Evolutionary conservation across 2,329 filamentous ascomycete species (phyloP).

Genomic region (Chaetomiaceae sp.): DNA sequence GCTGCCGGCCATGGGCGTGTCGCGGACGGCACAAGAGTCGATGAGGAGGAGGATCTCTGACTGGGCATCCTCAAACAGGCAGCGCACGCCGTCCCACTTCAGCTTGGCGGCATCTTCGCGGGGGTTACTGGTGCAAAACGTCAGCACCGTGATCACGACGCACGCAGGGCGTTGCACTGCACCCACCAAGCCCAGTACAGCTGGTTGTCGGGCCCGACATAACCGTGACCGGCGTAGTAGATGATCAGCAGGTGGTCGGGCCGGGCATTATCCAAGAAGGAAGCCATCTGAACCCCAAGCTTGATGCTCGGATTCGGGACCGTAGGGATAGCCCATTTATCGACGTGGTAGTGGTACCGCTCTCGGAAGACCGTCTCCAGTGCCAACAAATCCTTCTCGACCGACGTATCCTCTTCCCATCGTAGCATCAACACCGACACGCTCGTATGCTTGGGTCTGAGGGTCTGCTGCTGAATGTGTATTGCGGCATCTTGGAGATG

Average conservation of each 20-base stretch:
- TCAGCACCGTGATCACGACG: constrained; percentile 19
- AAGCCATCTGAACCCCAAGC: constrained; percentile 55
- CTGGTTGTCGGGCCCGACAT: constrained; percentile 54
- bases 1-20: constrained; percentile 46
- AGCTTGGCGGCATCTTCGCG: constrained; percentile 56
- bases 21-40: constrained; percentile 56
- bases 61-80: constrained; percentile 57
- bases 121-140: constrained; percentile 43
- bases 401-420: constrained; percentile 57
- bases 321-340: constrained; percentile 58
- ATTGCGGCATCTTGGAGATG: constrained; percentile 66
- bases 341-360: constrained; percentile 56
- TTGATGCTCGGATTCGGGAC: constrained; percentile 57
- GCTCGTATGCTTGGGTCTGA: constrained; percentile 52
- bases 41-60: constrained; percentile 60
- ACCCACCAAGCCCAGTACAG: constrained; percentile 64
- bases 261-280: constrained; percentile 54
- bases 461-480: constrained; percentile 60
- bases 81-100: constrained; percentile 60
- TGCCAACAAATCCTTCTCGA: constrained; percentile 49
- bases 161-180: not conserved
- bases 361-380: constrained; percentile 57
- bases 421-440: constrained; percentile 58
- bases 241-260: constrained; percentile 59
- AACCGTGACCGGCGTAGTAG: constrained; percentile 61